Evolutionary conservation across 129 eudicot species (phyloP).

Genomic region (Apium graveolens): DNA sequence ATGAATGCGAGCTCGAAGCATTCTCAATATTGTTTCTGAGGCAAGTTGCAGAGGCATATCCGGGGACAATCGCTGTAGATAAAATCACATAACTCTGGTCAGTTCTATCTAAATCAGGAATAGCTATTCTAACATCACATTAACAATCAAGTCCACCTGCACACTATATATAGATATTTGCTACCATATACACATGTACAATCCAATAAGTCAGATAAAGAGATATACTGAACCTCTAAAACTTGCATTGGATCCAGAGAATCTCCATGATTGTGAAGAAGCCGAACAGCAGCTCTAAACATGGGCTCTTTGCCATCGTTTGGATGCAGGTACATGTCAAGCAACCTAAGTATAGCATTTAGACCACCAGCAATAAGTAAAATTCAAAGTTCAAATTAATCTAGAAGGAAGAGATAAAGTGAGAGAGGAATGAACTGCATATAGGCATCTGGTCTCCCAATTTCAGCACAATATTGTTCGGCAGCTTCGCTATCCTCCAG

Average conservation of each 20-base stretch:
- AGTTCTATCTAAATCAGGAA: neutral
- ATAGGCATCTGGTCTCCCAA: constrained; percentile 97
- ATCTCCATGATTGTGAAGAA: constrained; percentile 93
- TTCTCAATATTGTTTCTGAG: constrained; percentile 74
- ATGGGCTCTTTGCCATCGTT: constrained; percentile 88
- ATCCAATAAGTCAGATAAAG: neutral
- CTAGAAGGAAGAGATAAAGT: neutral
- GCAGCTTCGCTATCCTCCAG: constrained; percentile 97
- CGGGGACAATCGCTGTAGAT: constrained; percentile 79
- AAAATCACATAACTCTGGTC: constrained; percentile 13
- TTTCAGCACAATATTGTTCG: constrained; percentile 91
- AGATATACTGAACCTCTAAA: constrained; percentile 47
- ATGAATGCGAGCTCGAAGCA: constrained; percentile 90
- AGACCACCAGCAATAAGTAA: constrained; percentile 4
- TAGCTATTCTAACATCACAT: neutral
- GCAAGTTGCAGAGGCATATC: constrained; percentile 91
- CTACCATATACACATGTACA: neutral
- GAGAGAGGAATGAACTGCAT: constrained; percentile 58
- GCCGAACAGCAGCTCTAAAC: constrained; percentile 95
- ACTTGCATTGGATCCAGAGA: constrained; percentile 87
- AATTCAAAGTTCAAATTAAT: neutral
- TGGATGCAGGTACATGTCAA: constrained; percentile 88
- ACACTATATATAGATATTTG: neutral
- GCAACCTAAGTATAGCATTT: constrained; percentile 55
- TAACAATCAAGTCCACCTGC: neutral